Conservation (phyloP, 2,329 filamentous ascomycete species). For the Neopestalotiopsis clavispora region DNA sequence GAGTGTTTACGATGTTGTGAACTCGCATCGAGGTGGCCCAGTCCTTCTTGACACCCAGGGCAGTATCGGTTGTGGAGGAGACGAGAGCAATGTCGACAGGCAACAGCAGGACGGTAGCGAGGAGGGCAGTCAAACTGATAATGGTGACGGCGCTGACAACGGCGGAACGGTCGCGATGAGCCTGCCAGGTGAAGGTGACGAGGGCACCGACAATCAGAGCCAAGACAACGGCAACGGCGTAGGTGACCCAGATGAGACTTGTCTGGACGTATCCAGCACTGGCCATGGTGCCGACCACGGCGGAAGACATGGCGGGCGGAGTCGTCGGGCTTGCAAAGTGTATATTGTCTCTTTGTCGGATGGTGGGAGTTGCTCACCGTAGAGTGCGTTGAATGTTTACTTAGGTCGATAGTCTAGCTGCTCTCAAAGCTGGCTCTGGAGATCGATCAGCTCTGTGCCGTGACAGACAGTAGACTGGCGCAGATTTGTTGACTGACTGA, state of each 20-base stretch:
- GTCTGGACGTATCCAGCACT: conserved; percentile 73
- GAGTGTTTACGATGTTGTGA: conserved; percentile 75
- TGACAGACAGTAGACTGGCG: background rate
- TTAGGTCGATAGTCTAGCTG: background rate
- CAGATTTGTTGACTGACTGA: background rate
- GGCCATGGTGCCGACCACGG: conserved; percentile 30
- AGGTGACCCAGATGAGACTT: conserved; percentile 93
- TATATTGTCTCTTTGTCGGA: background rate
- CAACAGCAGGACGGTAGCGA: conserved; percentile 89
- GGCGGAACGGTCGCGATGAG: conserved; percentile 82
- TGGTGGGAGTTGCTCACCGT: background rate
- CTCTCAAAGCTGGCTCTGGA: background rate
- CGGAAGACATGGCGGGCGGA: conserved; percentile 6
- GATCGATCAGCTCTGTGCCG: background rate
- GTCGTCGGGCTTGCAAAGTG: background rate
- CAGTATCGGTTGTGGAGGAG: conserved; percentile 80
- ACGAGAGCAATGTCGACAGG: conserved; percentile 96
- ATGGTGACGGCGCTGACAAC: conserved; percentile 85
- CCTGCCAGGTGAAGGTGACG: conserved; percentile 92
- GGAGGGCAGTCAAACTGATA: conserved; percentile 81
- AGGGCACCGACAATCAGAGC: conserved; percentile 78
- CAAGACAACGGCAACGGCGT: conserved; percentile 79
- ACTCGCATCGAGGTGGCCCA: conserved; percentile 90
- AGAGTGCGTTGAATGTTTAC: background rate
- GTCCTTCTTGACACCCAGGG: conserved; percentile 83